These are phyloP conservation scores for Xylariaceae sp. DNA, from an alignment of 2,329 filamentous ascomycete genomes.

Conservation along the genomic window DNA sequence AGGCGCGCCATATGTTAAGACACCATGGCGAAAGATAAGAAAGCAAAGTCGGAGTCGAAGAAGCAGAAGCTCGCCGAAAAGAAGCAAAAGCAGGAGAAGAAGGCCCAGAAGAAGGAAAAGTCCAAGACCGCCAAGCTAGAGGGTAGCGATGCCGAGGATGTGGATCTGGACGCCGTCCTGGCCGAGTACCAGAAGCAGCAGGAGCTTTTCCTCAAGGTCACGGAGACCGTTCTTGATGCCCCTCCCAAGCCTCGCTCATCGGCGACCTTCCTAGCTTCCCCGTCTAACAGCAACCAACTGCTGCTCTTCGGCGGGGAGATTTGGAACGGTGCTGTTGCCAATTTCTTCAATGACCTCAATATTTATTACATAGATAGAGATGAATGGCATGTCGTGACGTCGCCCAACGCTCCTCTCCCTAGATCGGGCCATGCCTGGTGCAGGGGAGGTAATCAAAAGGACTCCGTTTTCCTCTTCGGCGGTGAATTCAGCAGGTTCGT, in stretches of 20 bases:
- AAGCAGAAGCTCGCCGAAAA: slow-evolving; percentile 53
- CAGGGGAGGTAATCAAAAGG: slow-evolving; percentile 72
- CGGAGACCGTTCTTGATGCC: slow-evolving; percentile 64
- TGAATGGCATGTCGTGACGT: slow-evolving; percentile 86
- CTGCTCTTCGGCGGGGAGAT: slow-evolving; percentile 93
- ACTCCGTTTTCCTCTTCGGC: slow-evolving; percentile 85
- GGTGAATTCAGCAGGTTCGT: slow-evolving; percentile 79
- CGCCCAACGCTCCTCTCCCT: slow-evolving; percentile 84
- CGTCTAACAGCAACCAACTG: slow-evolving; percentile 78
- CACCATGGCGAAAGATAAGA: slow-evolving; percentile 44
- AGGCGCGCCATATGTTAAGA: background rate
- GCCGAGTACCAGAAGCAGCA: slow-evolving; percentile 91
- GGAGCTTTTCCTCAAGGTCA: slow-evolving; percentile 90
- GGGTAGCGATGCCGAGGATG: slow-evolving; percentile 85
- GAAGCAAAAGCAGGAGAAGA: slow-evolving; percentile 77
- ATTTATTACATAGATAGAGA: slow-evolving; percentile 74
- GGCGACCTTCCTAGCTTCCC: slow-evolving; percentile 76
- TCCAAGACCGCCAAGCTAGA: slow-evolving; percentile 62
- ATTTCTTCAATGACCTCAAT: slow-evolving; percentile 62
- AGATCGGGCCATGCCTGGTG: slow-evolving; percentile 94
- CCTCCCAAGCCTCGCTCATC: slow-evolving; percentile 76
- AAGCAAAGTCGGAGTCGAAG: slow-evolving; percentile 38
- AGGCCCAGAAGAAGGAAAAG: slow-evolving; percentile 81
- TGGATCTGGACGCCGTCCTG: slow-evolving; percentile 87
- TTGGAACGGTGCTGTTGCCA: slow-evolving; percentile 83